phyloP scores from a whole-genome alignment of 192 early-diverging fungal species.

The Funneliformis geosporum region DNA sequence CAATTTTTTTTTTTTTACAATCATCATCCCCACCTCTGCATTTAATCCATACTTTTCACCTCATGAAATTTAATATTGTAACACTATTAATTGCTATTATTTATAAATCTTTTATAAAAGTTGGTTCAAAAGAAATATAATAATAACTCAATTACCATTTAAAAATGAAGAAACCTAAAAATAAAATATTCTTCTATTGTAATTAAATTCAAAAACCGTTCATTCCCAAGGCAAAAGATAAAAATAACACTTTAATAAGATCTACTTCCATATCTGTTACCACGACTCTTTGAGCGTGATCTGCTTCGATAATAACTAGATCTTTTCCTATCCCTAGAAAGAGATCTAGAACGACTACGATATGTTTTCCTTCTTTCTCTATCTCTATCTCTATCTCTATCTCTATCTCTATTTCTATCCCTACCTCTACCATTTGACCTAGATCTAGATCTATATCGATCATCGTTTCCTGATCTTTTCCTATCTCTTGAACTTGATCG shows the following conservation, averaged over 20 bases:
- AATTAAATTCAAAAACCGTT: background rate
- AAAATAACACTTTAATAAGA: background rate
- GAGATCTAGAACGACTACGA: constrained; percentile 15
- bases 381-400: background rate
- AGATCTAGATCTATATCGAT: constrained; percentile 17
- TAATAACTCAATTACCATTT: too few species aligned
- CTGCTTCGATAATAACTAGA: background rate
- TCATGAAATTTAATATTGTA: too few species aligned
- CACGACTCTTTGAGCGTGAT: background rate
- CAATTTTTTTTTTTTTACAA: too few species aligned
- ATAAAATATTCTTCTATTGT: too few species aligned
- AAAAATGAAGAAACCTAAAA: too few species aligned
- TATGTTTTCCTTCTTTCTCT: constrained; percentile 14
- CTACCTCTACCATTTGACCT: background rate
- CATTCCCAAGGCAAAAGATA: background rate
- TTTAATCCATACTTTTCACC: too few species aligned
- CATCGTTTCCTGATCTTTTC: constrained; percentile 1
- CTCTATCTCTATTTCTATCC: background rate
- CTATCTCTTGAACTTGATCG: constrained; percentile 27
- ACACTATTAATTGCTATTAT: too few species aligned
- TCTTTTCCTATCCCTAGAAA: background rate
- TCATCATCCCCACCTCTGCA: too few species aligned
- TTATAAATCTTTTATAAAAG: too few species aligned
- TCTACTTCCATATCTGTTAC: background rate
- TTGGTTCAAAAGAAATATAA: too few species aligned